A percentile compares a stretch with the other conserved stretches of the same genome.
phyloP scores from a whole-genome alignment of 768 basidiomycete species.

The Suillus brevipes region DNA sequence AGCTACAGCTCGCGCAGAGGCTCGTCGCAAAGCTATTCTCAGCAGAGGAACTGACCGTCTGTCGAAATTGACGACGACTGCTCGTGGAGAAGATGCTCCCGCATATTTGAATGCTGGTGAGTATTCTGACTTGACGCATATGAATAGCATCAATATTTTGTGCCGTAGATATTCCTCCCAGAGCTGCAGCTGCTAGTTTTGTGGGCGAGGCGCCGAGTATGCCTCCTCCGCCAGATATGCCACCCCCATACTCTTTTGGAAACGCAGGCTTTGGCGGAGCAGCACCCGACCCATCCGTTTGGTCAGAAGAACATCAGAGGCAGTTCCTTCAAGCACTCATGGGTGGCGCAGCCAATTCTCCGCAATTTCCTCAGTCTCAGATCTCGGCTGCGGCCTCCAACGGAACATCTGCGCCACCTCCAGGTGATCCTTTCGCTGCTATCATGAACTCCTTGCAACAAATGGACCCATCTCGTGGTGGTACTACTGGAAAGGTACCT shows the following conservation, averaged over 20 bases:
- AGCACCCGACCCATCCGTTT: slow-evolving; percentile 55
- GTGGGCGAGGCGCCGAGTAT: slow-evolving; percentile 38
- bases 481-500: slow-evolving; percentile 29
- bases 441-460: slow-evolving; percentile 36
- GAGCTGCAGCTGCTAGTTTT: slow-evolving; percentile 27
- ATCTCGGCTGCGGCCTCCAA: slow-evolving; percentile 12
- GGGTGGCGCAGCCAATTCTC: slow-evolving; percentile 34
- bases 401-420: slow-evolving; percentile 19
- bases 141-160: not conserved
- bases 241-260: slow-evolving; percentile 24
- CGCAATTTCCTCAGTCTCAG: slow-evolving; percentile 18
- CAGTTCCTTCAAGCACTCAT: slow-evolving; percentile 70
- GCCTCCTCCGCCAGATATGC: slow-evolving; percentile 30
- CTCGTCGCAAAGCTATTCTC: slow-evolving; percentile 75
- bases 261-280: slow-evolving; percentile 20
- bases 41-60: slow-evolving; percentile 71
- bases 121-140: not conserved
- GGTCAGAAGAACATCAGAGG: slow-evolving; percentile 68
- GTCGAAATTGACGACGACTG: slow-evolving; percentile 74
- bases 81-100: slow-evolving; percentile 67
- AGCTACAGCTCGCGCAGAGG: slow-evolving; percentile 72
- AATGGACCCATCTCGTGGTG: slow-evolving; percentile 27
- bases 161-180: slow-evolving; percentile 15
- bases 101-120: slow-evolving; percentile 52
- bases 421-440: slow-evolving; percentile 48